Base-by-base conservation (phyloP, 768 basidiomycete species). In the Trametes punicea region DNA sequence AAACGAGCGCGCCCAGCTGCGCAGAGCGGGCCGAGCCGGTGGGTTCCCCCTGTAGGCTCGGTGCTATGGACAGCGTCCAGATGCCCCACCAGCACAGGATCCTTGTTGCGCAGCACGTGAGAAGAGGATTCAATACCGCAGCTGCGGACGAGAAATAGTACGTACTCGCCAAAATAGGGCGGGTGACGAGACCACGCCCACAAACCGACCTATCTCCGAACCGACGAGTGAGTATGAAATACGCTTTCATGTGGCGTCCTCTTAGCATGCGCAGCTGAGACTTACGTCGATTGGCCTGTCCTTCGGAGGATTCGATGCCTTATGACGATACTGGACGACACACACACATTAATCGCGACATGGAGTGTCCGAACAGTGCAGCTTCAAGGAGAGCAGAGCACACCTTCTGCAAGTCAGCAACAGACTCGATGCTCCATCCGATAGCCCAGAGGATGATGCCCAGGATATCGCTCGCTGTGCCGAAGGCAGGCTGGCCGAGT, bases 101-200 rank as follows among this genome's bases (percentile, higher is more conserved):
- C 65, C 80, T 81, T 57, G 45, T 5, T 21, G 27, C 11, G 6
- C n/a, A 1, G 25, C 13, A n/a, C 2, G 4, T 27, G 18, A 9
- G 18, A 25, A 15, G 61, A 25, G 62, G 30, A 3, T 7, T 21
- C 38, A 40, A 33, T 6, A 13, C 9, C 2, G 13, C 20, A 25
- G 27, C 41, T 21, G 6, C 56, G 18, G 15, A 29, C 51, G 60
- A 21, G 44, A 20, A 21, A 47, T 16, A 7, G 15, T 1, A 75
- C 77, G 65, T 70, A 84, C 81, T 88, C 86, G 64, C 85, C 85
- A 62, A 87, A 86, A 65, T 87, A 88, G 0, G 84, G 82, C 18
- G 86, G 85, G 61, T 88, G 84, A 3, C 85, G 77, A 21, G 80
- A 80, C 75, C 77, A 83, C 11, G 65, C 70, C 82, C 82, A 82